Percentiles rank a stretch among this genome's conserved stretches.
Conservation (phyloP, 306 rosid genomes). For the Gastrolobium villosum region DNA sequence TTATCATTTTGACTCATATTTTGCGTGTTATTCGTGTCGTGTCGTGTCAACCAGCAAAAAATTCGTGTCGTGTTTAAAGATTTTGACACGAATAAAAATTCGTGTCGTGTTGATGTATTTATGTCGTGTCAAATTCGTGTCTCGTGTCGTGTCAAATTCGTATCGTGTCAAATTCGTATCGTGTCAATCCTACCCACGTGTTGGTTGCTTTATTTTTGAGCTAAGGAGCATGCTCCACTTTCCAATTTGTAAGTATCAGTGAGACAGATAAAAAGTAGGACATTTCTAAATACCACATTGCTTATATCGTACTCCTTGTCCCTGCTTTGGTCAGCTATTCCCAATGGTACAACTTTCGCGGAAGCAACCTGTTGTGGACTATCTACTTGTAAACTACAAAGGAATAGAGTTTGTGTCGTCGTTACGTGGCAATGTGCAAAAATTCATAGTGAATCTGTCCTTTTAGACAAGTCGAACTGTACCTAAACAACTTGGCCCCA, state of each 20-base stretch:
- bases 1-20: too few relatives aligned
- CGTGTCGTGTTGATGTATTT: too few relatives aligned
- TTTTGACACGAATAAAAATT: too few relatives aligned
- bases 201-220: constrained; percentile 25
- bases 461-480: background rate
- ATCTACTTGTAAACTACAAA: background rate
- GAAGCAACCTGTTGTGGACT: constrained; percentile 48
- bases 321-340: background rate
- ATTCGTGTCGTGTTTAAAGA: too few relatives aligned
- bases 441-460: background rate
- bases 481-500: background rate
- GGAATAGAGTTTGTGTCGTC: background rate
- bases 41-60: too few relatives aligned
- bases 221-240: background rate
- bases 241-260: background rate
- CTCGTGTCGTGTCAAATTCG: too few relatives aligned
- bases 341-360: constrained; percentile 39
- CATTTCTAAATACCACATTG: background rate
- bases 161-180: too few relatives aligned
- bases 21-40: too few relatives aligned
- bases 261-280: background rate
- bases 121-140: too few relatives aligned
- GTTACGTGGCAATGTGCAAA: background rate
- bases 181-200: background rate
- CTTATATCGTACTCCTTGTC: background rate